A percentile compares a stretch with the other conserved stretches of the same genome.
Conservation (phyloP, 129 eudicot genomes). For the Chrysanthemum makinoi region DNA sequence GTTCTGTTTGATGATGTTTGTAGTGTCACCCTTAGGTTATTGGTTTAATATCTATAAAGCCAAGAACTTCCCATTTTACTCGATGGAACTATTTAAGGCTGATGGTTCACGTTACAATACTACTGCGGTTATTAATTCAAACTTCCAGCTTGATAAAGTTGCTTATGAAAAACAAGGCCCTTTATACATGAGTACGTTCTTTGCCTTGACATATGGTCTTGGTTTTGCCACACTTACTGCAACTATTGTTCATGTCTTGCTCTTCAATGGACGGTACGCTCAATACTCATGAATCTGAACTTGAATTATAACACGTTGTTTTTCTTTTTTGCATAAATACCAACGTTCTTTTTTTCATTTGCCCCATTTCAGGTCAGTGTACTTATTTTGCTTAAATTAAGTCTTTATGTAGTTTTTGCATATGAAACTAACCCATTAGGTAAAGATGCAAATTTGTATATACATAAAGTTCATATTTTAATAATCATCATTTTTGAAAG, state of each 20-base stretch:
- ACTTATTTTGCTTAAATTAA: too few relatives aligned
- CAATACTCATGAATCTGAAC: neutral
- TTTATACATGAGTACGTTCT: constrained; percentile 44
- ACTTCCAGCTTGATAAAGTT: constrained; percentile 44
- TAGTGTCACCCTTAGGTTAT: constrained; percentile 46
- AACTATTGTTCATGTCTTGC: constrained; percentile 43
- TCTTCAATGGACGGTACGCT: constrained; percentile 52
- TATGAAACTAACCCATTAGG: too few relatives aligned
- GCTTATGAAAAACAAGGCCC: constrained; percentile 44
- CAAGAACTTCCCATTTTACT: constrained; percentile 52
- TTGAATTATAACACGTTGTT: neutral
- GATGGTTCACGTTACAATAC: constrained; percentile 50
- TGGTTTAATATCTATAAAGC: constrained; percentile 48
- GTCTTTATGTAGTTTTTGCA: too few relatives aligned
- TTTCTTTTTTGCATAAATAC: too few relatives aligned
- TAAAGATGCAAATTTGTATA: too few relatives aligned
- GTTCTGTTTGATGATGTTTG: constrained; percentile 47
- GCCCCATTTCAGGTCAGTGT: too few relatives aligned
- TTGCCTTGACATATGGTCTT: constrained; percentile 55
- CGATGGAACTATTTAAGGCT: constrained; percentile 38
- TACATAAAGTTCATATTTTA: too few relatives aligned
- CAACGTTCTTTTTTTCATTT: too few relatives aligned
- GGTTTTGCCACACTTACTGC: constrained; percentile 64
- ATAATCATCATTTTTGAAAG: too few relatives aligned
- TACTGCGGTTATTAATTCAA: constrained; percentile 31